Conservation (phyloP, 139 green algal genomes). For the Coccomyxa sp. region DNA sequence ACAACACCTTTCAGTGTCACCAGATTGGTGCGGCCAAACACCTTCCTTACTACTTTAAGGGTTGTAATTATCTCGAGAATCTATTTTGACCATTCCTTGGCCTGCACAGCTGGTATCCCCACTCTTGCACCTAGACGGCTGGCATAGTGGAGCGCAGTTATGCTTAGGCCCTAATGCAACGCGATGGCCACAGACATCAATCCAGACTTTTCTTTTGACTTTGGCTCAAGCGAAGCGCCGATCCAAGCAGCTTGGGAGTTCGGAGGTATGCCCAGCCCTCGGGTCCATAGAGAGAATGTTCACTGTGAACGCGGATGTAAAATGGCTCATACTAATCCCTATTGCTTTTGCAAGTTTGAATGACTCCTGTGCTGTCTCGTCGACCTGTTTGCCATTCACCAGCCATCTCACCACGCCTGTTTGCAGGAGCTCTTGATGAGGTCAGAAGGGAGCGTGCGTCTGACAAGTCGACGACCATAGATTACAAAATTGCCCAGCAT, state of each 20-base stretch:
- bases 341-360: too few relatives aligned
- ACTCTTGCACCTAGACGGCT: too few relatives aligned
- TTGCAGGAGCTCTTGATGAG: not conserved
- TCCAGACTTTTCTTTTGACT: slow-evolving; percentile 62
- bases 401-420: not conserved
- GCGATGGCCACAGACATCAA: slow-evolving; percentile 52
- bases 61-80: too few relatives aligned
- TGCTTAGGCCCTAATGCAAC: too few relatives aligned
- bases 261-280: slow-evolving; percentile 33
- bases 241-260: slow-evolving; percentile 77
- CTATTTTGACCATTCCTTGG: too few relatives aligned
- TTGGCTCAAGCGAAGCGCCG: not conserved
- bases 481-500: slow-evolving; percentile 1
- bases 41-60: too few relatives aligned
- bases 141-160: too few relatives aligned
- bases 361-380: too few relatives aligned
- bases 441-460: not conserved
- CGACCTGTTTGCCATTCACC: too few relatives aligned
- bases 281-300: not conserved
- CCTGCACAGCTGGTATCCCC: too few relatives aligned
- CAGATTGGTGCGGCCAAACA: too few relatives aligned
- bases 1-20: too few relatives aligned
- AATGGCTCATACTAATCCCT: not conserved
- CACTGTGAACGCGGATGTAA: not conserved
- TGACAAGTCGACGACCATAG: not conserved